Conservation (phyloP, 2,329 filamentous ascomycete genomes). For the Neonectria coccinea region DNA sequence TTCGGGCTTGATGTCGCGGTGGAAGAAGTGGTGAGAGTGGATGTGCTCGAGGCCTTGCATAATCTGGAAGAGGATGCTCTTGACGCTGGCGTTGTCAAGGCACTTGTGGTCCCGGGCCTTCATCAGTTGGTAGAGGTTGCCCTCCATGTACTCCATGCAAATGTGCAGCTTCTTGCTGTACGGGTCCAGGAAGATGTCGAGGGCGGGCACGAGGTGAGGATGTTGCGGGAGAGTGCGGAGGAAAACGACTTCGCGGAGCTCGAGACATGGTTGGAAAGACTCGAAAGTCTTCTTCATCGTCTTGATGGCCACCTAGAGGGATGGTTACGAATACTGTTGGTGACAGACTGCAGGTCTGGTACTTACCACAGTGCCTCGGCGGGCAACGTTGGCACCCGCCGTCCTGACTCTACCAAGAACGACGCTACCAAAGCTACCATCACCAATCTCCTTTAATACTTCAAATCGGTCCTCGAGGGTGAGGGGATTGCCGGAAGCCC, state of each 20-base stretch:
- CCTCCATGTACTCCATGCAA: conserved; percentile 99
- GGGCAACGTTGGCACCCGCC: conserved; percentile 88
- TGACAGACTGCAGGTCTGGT: conserved; percentile 25
- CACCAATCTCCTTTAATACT: conserved; percentile 96
- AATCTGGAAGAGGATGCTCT: conserved; percentile 98
- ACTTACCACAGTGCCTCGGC: conserved; percentile 91
- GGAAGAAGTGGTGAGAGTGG: conserved; percentile 96
- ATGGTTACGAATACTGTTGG: conserved; percentile 34
- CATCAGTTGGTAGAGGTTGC: conserved; percentile 98
- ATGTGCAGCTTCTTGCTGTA: conserved; percentile 97
- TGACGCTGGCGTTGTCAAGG: conserved; percentile 90
- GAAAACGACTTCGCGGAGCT: conserved; percentile 97
- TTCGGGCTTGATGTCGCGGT: conserved; percentile 98
- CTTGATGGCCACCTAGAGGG: conserved; percentile 90
- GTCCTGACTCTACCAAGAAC: conserved; percentile 90
- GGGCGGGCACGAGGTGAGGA: conserved; percentile 92
- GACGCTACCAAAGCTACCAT: conserved; percentile 98
- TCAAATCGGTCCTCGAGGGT: conserved; percentile 95
- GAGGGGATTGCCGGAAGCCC: conserved; percentile 69
- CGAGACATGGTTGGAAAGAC: conserved; percentile 87
- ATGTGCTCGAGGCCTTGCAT: conserved; percentile 97
- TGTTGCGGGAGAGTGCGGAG: conserved; percentile 88
- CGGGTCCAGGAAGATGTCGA: conserved; percentile 98
- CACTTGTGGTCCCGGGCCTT: conserved; percentile 96
- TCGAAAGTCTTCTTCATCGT: conserved; percentile 99